Evolutionary conservation across 306 rosid genomes (phyloP).

Genomic region (barrel medic (Medicago truncatula)): DNA sequence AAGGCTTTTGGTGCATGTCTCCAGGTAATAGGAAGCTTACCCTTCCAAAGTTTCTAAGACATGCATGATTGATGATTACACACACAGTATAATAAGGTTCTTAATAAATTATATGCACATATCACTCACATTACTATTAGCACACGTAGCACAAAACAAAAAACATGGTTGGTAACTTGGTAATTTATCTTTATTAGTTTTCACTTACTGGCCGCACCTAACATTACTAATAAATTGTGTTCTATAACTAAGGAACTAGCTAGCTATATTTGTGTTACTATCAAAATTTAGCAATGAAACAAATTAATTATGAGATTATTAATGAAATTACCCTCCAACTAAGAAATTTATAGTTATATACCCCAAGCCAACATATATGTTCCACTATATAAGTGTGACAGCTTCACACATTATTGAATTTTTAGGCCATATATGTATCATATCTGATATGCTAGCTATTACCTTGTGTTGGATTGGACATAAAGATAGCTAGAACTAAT

Average conservation of each 20-base stretch:
- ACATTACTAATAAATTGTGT: slow-evolving; percentile 15
- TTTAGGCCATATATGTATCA: no score
- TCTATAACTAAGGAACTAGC: slow-evolving; percentile 29
- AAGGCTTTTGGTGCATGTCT: slow-evolving; percentile 50
- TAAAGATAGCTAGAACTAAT: slow-evolving; percentile 44
- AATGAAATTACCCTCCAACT: not conserved
- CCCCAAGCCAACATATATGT: no score
- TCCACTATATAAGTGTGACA: no score
- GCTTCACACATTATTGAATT: no score
- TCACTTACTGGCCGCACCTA: slow-evolving; percentile 35
- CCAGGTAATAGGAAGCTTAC: slow-evolving; percentile 49
- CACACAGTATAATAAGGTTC: no score
- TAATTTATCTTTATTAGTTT: slow-evolving; percentile 29
- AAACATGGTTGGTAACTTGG: slow-evolving; percentile 36
- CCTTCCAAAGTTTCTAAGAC: slow-evolving; percentile 40
- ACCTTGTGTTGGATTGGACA: slow-evolving; percentile 55
- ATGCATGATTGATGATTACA: not conserved
- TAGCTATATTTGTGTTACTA: not conserved
- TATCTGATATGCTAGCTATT: slow-evolving; percentile 44
- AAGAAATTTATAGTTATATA: not conserved
- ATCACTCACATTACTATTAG: slow-evolving; percentile 9
- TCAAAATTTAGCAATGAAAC: not conserved
- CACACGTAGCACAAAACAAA: slow-evolving; percentile 43
- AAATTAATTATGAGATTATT: not conserved
- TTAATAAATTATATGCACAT: slow-evolving; percentile 7